Percentiles rank a stretch among this genome's conserved stretches.
Conservation (phyloP, 768 basidiomycete genomes). For the Albatrellus ellisii region DNA sequence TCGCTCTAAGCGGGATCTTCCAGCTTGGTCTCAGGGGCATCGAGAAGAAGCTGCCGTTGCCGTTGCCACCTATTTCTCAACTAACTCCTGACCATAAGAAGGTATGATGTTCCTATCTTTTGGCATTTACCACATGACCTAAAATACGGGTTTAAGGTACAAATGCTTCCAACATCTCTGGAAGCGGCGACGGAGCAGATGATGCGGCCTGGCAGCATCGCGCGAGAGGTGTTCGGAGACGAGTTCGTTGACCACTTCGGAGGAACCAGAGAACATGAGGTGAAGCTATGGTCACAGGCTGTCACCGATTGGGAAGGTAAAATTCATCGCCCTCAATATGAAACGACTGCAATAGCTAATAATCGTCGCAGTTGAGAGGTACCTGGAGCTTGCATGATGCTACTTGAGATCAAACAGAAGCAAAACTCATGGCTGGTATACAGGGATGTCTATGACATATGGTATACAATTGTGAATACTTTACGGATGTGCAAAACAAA, state of each 20-base stretch:
- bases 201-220: constrained; percentile 66
- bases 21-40: constrained; percentile 82
- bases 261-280: constrained; percentile 89
- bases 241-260: constrained; percentile 92
- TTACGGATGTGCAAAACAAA: too few relatives aligned
- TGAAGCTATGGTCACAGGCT: constrained; percentile 74
- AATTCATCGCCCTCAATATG: constrained; percentile 13
- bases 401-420: too few relatives aligned
- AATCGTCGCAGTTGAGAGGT: constrained; percentile 54
- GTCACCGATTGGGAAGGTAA: constrained; percentile 92
- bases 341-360: constrained; percentile 1
- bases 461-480: too few relatives aligned
- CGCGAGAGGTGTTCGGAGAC: constrained; percentile 78
- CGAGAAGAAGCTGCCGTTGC: constrained; percentile 53
- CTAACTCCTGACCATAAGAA: constrained; percentile 45
- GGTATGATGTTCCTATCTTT: constrained; percentile 19
- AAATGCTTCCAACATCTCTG: constrained; percentile 67
- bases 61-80: constrained; percentile 56
- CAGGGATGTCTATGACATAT: too few relatives aligned
- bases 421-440: too few relatives aligned
- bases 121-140: constrained; percentile 1
- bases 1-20: constrained; percentile 80
- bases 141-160: constrained; percentile 31
- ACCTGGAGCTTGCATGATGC: constrained; percentile 69
- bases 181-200: constrained; percentile 72